Percentiles rank a stretch among this genome's conserved stretches.
These are phyloP conservation scores for Polyporus tsugae DNA, from an alignment of 1,284 basidiomycete species.

Conservation along the genomic window DNA sequence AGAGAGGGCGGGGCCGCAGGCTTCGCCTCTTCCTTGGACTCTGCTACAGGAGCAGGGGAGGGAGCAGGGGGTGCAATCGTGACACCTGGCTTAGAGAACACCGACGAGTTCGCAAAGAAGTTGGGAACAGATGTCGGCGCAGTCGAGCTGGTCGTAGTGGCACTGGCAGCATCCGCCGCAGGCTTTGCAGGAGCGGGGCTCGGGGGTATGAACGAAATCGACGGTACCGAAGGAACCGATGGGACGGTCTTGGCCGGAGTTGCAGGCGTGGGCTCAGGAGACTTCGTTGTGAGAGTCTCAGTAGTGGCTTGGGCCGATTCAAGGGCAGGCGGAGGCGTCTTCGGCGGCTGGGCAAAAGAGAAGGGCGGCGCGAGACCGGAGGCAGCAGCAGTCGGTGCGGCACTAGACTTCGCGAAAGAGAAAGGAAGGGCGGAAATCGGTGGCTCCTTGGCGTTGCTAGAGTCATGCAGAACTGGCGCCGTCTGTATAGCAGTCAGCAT, in stretches of 20 bases:
- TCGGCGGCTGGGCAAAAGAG: constrained; percentile 15
- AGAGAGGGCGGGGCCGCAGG: constrained; percentile 21
- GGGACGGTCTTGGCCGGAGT: constrained; percentile 22
- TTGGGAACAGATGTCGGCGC: constrained; percentile 49
- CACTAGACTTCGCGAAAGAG: constrained; percentile 56
- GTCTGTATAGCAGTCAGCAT: constrained; percentile 28
- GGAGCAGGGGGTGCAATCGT: constrained; percentile 29
- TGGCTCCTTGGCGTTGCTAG: constrained; percentile 62
- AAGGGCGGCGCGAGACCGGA: constrained; percentile 18
- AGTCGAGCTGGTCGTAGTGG: constrained; percentile 14
- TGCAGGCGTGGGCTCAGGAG: constrained; percentile 8
- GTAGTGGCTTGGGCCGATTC: constrained; percentile 18
- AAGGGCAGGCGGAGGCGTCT: constrained; percentile 5
- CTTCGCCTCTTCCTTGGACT: constrained; percentile 4
- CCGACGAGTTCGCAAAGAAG: constrained; percentile 55
- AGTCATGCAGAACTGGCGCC: constrained; percentile 39
- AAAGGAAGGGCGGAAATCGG: constrained; percentile 72
- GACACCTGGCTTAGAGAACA: constrained; percentile 42
- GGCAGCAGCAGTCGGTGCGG: background rate
- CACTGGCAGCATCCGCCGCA: constrained; percentile 2
- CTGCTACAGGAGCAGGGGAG: background rate
- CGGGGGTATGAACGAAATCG: constrained; percentile 37
- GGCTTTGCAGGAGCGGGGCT: constrained; percentile 32
- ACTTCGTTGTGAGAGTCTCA: constrained; percentile 5
- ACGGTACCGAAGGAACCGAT: constrained; percentile 33